phyloP scores from a whole-genome alignment of 176 grass and related monocot species.

The Avena sativa region DNA sequence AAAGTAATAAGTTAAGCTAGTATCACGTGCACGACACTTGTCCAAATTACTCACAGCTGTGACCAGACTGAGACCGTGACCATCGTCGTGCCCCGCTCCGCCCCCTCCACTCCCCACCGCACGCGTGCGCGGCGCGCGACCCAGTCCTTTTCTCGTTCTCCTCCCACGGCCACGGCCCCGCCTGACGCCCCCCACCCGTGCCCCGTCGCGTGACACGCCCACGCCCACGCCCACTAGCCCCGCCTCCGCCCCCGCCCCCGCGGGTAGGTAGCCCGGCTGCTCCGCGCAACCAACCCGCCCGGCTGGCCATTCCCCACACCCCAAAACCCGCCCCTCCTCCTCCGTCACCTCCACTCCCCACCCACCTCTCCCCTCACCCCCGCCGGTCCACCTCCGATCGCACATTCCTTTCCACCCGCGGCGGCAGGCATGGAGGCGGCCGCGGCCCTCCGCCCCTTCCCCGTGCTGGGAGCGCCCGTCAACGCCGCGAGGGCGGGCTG shows the following conservation, averaged over 20 bases:
- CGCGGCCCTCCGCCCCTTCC: slow-evolving; percentile 27
- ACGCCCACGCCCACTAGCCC: not conserved
- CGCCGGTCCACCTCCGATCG: not conserved
- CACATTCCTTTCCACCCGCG: not conserved
- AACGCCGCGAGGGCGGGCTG: not conserved
- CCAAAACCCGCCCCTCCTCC: not conserved
- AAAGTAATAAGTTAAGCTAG: no score
- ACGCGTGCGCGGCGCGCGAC: no score
- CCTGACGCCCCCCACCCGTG: not conserved
- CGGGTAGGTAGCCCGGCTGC: slow-evolving; percentile 2
- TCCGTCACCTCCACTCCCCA: not conserved
- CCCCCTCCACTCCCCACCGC: no score
- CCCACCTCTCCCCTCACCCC: not conserved
- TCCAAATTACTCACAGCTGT: no score
- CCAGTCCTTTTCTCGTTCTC: no score
- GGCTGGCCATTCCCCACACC: not conserved
- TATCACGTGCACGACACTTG: no score
- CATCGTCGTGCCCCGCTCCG: no score
- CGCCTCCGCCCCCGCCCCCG: not conserved
- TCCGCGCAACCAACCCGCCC: slow-evolving; percentile 1
- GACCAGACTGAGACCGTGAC: no score
- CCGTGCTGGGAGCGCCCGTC: not conserved
- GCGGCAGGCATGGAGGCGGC: slow-evolving; percentile 23
- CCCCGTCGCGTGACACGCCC: not conserved
- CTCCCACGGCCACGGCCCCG: not conserved